Base-by-base conservation (phyloP, 805 yeast species). In the Saitoella complicata region DNA sequence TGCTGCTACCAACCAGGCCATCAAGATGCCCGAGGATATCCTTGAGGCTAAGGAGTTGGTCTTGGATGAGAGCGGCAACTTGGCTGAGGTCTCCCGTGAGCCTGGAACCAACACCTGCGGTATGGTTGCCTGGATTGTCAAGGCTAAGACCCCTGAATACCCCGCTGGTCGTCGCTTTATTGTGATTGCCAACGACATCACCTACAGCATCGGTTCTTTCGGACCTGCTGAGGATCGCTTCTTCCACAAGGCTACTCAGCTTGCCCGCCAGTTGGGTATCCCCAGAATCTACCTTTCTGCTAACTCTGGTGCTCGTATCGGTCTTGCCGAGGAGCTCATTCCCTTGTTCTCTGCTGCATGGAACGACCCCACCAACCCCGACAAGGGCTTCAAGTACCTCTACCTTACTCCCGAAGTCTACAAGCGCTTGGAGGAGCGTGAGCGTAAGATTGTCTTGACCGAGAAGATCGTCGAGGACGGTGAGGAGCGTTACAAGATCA, bases 231-330 rank as follows among this genome's bases (percentile, higher is more conserved):
- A 91, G 67, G 98, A 91, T 66, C 71, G 69, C 46, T 91, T 79
- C 70, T 91, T 91, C 73, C 75, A 83, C 70, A 78, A 80, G 60
- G 94, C 87, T 52, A 91, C 98, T 34, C 93, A 86, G 58, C 73
- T 78, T 54, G 95, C 97, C 33, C 76, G 95, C 67, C 70, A 75
- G 59, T 72, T 78, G 52, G 98, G 98, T 49, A 78, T 91, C 55
- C 99, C 99, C 59, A 74, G 99, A 68, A 75, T 91, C 46, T 91
- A 91, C 66, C 70, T 91, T 55, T 84, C 96, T 55, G 99, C 98
- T 31, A 91, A 91, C 73, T 87, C 97, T 49, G 99, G 99, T 71
- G 99, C 99, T 40, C 78, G 99, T 70, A 83, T 91, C 51, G 98
- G 98, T 59, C 76, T 91, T 61, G 98, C 99, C 31, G 97, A 91